Conservation (phyloP, 2,329 filamentous ascomycete genomes). For the Cordyceps fumosorosea region DNA sequence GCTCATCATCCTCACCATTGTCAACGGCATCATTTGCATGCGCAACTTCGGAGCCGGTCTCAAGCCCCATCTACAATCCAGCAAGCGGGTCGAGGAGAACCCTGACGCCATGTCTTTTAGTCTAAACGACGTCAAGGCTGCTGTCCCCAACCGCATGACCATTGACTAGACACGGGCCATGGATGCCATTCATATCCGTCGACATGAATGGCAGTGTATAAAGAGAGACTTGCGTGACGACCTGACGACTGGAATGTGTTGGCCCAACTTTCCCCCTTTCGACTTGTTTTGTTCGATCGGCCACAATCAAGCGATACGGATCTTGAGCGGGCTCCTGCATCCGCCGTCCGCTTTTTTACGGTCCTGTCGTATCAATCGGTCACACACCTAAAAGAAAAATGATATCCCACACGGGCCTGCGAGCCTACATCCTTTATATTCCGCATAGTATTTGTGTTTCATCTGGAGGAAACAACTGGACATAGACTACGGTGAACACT, state of each 20-base stretch:
- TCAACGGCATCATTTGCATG: conserved; percentile 81
- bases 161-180: conserved; percentile 41
- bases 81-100: conserved; percentile 44
- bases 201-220: conserved; percentile 7
- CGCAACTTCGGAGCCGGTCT: conserved; percentile 85
- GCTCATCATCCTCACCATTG: conserved; percentile 80
- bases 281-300: background rate
- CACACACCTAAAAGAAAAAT: conserved; percentile 12
- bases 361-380: background rate
- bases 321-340: conserved; percentile 2
- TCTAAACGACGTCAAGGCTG: conserved; percentile 50
- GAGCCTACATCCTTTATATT: background rate
- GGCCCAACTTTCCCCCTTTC: background rate
- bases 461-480: conserved; percentile 5
- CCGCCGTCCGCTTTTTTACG: background rate
- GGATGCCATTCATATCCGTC: background rate
- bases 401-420: conserved; percentile 14
- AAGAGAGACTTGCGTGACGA: conserved; percentile 10
- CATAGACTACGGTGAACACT: conserved; percentile 5
- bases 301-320: background rate
- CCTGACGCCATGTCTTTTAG: conserved; percentile 50
- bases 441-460: conserved; percentile 12
- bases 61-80: conserved; percentile 70
- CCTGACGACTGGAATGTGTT: conserved; percentile 11
- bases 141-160: conserved; percentile 51